Percentiles rank a stretch among this genome's conserved stretches.
Evolutionary conservation across 163 green algal genomes (phyloP).

Genomic region (Coccomyxa subellipsoidea): DNA sequence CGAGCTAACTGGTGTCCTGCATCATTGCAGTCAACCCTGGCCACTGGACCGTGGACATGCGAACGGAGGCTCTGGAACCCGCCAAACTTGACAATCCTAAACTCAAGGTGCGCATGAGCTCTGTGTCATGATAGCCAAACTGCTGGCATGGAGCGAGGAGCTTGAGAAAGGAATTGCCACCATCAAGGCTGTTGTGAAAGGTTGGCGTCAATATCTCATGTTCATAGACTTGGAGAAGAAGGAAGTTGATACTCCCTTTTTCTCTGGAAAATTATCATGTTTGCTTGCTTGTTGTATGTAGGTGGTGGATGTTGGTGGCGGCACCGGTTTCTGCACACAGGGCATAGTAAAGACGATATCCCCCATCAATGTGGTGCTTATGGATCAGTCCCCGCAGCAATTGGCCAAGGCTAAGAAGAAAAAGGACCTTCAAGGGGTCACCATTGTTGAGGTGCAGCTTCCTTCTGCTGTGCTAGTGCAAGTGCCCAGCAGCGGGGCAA

Average conservation of each 20-base stretch:
- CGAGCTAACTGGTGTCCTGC: no score
- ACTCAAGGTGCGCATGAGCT: slow-evolving; percentile 54
- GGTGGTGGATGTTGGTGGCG: slow-evolving; percentile 92
- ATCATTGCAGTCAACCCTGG: slow-evolving; percentile 66
- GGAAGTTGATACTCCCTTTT: neutral
- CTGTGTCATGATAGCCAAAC: neutral
- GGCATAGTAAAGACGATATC: slow-evolving; percentile 77
- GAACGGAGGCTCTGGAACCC: slow-evolving; percentile 74
- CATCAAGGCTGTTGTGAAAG: no score
- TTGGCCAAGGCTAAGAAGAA: slow-evolving; percentile 88
- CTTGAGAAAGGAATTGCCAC: no score
- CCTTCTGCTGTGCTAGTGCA: no score
- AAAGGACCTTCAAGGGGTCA: slow-evolving; percentile 76
- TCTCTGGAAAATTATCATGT: neutral
- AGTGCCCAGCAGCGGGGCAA: no score
- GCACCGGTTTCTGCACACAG: slow-evolving; percentile 93
- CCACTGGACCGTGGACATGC: slow-evolving; percentile 95
- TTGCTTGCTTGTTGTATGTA: neutral
- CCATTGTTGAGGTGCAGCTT: slow-evolving; percentile 88
- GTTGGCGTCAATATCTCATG: no score
- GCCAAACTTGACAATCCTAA: slow-evolving; percentile 71
- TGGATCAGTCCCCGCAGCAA: slow-evolving; percentile 91
- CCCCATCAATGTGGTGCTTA: slow-evolving; percentile 81
- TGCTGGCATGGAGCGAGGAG: no score
- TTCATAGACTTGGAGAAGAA: no score